phyloP scores from a whole-genome alignment of 164 flowering plant genomes.

The Nymphaea colorata region DNA sequence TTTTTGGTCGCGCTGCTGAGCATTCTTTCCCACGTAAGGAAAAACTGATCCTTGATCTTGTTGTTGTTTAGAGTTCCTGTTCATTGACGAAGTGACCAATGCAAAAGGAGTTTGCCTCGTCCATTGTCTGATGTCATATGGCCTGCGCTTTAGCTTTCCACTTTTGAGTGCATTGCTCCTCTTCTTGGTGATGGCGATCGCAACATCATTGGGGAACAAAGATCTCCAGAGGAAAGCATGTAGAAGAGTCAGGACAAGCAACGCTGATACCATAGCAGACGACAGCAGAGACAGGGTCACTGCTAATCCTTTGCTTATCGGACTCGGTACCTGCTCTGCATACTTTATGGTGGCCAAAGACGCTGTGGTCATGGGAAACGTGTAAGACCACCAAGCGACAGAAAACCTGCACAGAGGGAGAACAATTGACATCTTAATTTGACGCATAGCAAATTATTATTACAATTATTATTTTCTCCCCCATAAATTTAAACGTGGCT shows the following conservation, averaged over 20 bases:
- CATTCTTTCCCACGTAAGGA: not conserved
- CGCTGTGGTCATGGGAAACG: slow-evolving; percentile 96
- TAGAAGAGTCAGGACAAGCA: slow-evolving; percentile 72
- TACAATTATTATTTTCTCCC: not conserved
- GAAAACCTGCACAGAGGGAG: slow-evolving; percentile 54
- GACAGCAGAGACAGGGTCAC: slow-evolving; percentile 69
- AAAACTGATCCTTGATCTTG: not conserved
- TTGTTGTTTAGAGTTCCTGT: slow-evolving; percentile 14
- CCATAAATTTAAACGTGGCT: not conserved
- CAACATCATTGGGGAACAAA: slow-evolving; percentile 86
- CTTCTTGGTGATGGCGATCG: slow-evolving; percentile 79
- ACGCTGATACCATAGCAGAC: slow-evolving; percentile 64
- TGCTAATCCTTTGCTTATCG: slow-evolving; percentile 53
- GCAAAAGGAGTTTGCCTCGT: slow-evolving; percentile 55
- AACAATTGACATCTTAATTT: not conserved
- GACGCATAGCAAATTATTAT: not conserved
- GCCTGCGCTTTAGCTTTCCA: slow-evolving; percentile 28
- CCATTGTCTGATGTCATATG: slow-evolving; percentile 69
- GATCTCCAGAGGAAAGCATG: slow-evolving; percentile 85
- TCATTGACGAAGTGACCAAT: slow-evolving; percentile 20
- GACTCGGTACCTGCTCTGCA: slow-evolving; percentile 64
- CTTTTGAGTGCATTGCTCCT: slow-evolving; percentile 16
- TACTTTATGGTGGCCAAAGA: slow-evolving; percentile 88
- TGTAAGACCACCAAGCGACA: slow-evolving; percentile 99
- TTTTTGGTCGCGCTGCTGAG: not conserved